Base-by-base conservation (phyloP, 1,139 yeast species). In the Chernovozyma sophiae-reginae region DNA sequence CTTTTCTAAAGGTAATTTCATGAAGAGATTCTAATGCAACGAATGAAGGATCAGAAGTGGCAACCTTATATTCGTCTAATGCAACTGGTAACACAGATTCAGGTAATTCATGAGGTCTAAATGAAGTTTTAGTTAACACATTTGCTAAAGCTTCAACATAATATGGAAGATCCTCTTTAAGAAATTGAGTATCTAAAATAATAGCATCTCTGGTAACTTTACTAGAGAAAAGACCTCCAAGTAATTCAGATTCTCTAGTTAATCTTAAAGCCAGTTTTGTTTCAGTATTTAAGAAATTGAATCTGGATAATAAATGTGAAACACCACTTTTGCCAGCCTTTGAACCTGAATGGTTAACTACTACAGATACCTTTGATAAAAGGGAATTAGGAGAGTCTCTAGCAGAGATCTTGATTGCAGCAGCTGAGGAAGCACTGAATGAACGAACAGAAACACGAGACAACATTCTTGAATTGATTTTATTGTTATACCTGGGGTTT, bases 171-270 rank as follows among this genome's bases (percentile, higher is more conserved):
- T 84, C 86, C 64, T 85, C 86, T 62, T 82, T 81, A 64, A 92
- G 77, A 72, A 92, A 92, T 52, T 78, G 74, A 41, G 97, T 81
- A 50, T 79, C 74, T 58, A 92, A 77, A 46, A 85, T 77, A 48
- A 94, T 76, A 54, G 82, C 73, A 61, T 92, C 97, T 72, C 97
- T 84, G 59, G 87, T 79, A 50, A 87, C 82, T 40, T 62, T 55
- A 34, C 95, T 72, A 35, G 76, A 60, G 61, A 87, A 78, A 46
- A 66, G 67, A 57, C 96, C 97, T 48, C 98, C 98, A 52, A 92
- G 75, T 49, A 92, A 78, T 70, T 94, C 99, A 39, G 92, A 71
- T 69, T 94, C 98, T 67, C 98, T 85, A 55, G 90, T 85, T 56
- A 90, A 74, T 71, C 98, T 86, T 59, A 92, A 75, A 24, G 95